Conservation (phyloP, 2,329 filamentous ascomycete genomes). For the Cercospora beticola region DNA sequence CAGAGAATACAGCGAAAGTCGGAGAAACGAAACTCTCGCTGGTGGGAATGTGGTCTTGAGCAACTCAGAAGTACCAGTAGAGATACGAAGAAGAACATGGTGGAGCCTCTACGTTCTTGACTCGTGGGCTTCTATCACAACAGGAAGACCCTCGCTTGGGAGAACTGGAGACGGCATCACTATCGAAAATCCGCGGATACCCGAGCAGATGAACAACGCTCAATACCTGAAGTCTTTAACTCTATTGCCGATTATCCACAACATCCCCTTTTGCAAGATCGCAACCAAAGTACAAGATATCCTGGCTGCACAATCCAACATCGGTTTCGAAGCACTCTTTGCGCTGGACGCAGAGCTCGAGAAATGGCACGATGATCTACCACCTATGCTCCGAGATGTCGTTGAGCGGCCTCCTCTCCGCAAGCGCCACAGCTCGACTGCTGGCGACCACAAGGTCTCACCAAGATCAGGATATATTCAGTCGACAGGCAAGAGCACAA, state of each 20-base stretch:
- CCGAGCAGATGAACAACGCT: slow-evolving; percentile 37
- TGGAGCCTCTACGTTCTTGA: slow-evolving; percentile 74
- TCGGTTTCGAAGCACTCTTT: slow-evolving; percentile 65
- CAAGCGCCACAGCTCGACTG: slow-evolving; percentile 11
- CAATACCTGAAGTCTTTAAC: slow-evolving; percentile 57
- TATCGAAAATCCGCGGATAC: slow-evolving; percentile 58
- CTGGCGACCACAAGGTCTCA: slow-evolving; percentile 13
- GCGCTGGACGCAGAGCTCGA: slow-evolving; percentile 67
- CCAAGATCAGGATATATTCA: slow-evolving; percentile 16
- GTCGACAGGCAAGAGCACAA: slow-evolving; percentile 20
- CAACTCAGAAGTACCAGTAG: slow-evolving; percentile 53
- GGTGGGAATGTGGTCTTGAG: slow-evolving; percentile 34
- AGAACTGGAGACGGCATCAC: slow-evolving; percentile 68
- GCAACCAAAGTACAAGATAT: slow-evolving; percentile 75
- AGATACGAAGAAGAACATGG: slow-evolving; percentile 68
- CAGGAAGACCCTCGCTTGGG: slow-evolving; percentile 68
- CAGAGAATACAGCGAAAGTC: slow-evolving; percentile 35
- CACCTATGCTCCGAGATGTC: slow-evolving; percentile 44
- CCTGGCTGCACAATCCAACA: slow-evolving; percentile 66
- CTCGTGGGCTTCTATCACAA: slow-evolving; percentile 70
- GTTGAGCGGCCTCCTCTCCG: slow-evolving; percentile 7
- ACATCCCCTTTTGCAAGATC: slow-evolving; percentile 77
- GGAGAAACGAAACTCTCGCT: slow-evolving; percentile 43
- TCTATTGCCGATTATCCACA: slow-evolving; percentile 70
- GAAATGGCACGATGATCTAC: slow-evolving; percentile 70